These are phyloP conservation scores for Platanus orientalis DNA, from an alignment of 164 flowering plant genomes.

Conservation along the genomic window DNA sequence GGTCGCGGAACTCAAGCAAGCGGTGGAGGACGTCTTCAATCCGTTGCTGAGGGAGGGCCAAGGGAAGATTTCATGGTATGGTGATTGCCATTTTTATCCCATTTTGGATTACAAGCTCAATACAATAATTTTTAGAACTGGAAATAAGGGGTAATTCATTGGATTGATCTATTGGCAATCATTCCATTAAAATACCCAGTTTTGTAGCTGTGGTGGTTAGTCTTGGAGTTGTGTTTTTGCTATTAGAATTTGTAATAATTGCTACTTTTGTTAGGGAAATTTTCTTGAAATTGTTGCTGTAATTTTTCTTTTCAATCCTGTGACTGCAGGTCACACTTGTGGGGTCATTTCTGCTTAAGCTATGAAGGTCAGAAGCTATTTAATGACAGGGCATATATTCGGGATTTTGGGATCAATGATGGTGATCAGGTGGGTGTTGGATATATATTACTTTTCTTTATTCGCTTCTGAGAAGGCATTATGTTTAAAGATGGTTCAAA, in stretches of 20 bases:
- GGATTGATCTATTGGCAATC: too few relatives aligned
- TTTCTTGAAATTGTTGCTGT: too few relatives aligned
- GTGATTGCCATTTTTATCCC: background rate
- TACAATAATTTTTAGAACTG: background rate
- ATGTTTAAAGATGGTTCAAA: too few relatives aligned
- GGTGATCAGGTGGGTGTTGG: conserved; percentile 73
- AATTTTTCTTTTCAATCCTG: background rate
- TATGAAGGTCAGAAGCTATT: conserved; percentile 57
- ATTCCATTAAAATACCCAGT: too few relatives aligned
- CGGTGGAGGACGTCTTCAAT: conserved; percentile 64
- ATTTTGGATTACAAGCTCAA: background rate
- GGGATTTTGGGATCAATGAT: conserved; percentile 56
- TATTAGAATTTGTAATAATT: background rate
- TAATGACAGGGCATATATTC: conserved; percentile 37
- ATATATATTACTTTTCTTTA: background rate
- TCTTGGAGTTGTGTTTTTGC: too few relatives aligned
- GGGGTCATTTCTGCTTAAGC: conserved; percentile 85
- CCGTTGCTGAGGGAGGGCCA: conserved; percentile 46
- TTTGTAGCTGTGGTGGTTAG: too few relatives aligned
- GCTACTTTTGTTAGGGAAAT: background rate
- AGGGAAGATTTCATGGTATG: conserved; percentile 73
- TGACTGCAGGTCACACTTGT: conserved; percentile 65
- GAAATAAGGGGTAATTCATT: background rate
- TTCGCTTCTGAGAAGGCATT: too few relatives aligned
- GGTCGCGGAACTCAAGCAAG: conserved; percentile 59